A percentile compares a stretch with the other conserved stretches of the same genome.
phyloP scores from a whole-genome alignment of 345 rosid species.

The Arabidopsis thaliana region DNA sequence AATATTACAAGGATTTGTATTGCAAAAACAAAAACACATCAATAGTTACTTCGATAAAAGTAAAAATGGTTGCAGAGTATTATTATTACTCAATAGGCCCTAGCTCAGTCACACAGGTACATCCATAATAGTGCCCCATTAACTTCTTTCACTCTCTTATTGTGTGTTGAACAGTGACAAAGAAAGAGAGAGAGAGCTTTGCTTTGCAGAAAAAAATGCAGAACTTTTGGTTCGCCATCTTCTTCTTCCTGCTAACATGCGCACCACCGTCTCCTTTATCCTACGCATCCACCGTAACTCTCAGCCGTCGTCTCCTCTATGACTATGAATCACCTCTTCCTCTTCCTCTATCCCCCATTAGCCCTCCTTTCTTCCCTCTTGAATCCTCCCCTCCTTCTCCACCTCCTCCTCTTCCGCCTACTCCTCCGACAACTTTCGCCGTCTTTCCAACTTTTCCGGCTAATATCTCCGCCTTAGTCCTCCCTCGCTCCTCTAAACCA shows the following conservation, averaged over 20 bases:
- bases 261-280: constrained; percentile 26
- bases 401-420: constrained; percentile 71
- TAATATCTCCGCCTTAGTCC: constrained; percentile 79
- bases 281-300: constrained; percentile 34
- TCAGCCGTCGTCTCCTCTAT: constrained; percentile 74
- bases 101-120: constrained; percentile 23
- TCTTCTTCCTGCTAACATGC: constrained; percentile 44
- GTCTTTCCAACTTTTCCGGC: constrained; percentile 83
- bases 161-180: constrained; percentile 14
- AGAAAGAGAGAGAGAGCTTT: background rate
- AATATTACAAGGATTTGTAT: too few relatives aligned
- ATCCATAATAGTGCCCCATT: constrained; percentile 29
- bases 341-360: constrained; percentile 51
- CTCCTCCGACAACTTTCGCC: constrained; percentile 65
- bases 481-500: constrained; percentile 62
- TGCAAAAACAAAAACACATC: too few relatives aligned
- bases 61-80: background rate
- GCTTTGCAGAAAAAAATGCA: constrained; percentile 36
- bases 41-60: constrained; percentile 5
- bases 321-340: constrained; percentile 58
- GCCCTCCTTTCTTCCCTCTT: constrained; percentile 76
- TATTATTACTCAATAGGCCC: constrained; percentile 1
- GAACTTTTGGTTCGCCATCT: constrained; percentile 36
- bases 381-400: constrained; percentile 65
- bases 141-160: constrained; percentile 19